phyloP scores from a whole-genome alignment of 352 stramenopile species.

The Phytophthora citrophthora region DNA sequence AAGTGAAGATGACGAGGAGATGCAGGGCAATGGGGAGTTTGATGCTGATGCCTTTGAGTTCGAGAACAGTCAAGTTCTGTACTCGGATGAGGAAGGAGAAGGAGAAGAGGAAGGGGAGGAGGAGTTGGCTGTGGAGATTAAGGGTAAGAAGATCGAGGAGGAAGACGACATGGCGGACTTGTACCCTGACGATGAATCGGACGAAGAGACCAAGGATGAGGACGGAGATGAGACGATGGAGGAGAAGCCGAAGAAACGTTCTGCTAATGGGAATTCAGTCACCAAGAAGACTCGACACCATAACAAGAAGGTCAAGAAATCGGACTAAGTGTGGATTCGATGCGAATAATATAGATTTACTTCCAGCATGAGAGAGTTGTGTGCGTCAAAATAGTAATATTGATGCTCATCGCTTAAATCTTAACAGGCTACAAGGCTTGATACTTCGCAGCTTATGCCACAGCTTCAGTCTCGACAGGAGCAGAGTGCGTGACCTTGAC shows the following conservation, averaged over 20 bases:
- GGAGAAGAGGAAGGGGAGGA: constrained; percentile 39
- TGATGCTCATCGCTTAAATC: constrained; percentile 33
- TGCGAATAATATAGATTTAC: constrained; percentile 38
- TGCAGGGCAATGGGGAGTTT: constrained; percentile 51
- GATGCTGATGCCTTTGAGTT: constrained; percentile 86
- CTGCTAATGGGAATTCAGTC: constrained; percentile 30
- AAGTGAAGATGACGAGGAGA: constrained; percentile 39
- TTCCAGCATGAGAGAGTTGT: constrained; percentile 3
- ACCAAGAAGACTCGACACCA: constrained; percentile 39
- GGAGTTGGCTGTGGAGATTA: constrained; percentile 8
- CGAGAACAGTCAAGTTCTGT: constrained; percentile 76
- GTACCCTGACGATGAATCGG: constrained; percentile 60
- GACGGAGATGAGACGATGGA: constrained; percentile 48
- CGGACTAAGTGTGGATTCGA: constrained; percentile 2
- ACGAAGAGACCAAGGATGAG: constrained; percentile 34
- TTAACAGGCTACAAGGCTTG: constrained; percentile 32
- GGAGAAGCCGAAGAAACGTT: constrained; percentile 48
- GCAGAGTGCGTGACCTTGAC: constrained; percentile 82
- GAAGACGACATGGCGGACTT: constrained; percentile 71
- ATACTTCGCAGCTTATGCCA: constrained; percentile 36
- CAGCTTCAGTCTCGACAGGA: constrained; percentile 39
- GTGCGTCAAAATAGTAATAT: constrained; percentile 32
- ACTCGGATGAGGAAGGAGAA: constrained; percentile 67
- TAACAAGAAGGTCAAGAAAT: constrained; percentile 38
- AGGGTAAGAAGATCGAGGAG: constrained; percentile 30